Evolutionary conservation across 768 basidiomycete genomes (phyloP), one percentile per base, ranked within the genome.

Genomic region (Calocera cornea): DNA sequence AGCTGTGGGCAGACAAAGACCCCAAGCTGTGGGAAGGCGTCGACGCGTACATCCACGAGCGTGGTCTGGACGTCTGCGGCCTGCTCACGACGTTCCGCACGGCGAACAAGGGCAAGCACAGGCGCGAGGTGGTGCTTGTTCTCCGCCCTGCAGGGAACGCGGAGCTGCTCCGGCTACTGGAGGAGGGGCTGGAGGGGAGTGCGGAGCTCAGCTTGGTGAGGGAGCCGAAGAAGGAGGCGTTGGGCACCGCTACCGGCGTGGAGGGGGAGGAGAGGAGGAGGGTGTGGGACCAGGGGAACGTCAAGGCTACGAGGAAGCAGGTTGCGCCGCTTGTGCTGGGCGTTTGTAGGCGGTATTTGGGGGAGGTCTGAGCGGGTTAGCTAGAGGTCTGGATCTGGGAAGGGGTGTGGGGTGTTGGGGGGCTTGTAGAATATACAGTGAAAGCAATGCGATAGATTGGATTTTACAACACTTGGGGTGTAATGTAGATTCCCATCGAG

Each of bases 11-110:
- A 0, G 73, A 75, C 22, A 75, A 79, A 41, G 81, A 83, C 1
- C 36, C 73, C 8, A 75, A 75, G 31, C 79, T 84, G 65, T 75
- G 79, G 67, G 27, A 69, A 0, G 78, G 77, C 2, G 73, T 80
- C 1, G 77, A 81, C 33, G 73, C 49, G 31, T 97, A 87, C 85
- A 87, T 92, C 83, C 75, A 77, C 10, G 84, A 88, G 68, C 82
- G 85, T 14, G 78, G 78, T 0, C 77, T 97, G 2, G 80, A 83
- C 8, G 78, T 91, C 27, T 83, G 90, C 0, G 95, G 93, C 1
- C 82, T 95, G 36, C 80, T 97, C 47, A 95, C 92, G 3, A 83
- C 86, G 0, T 95, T 85, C 79, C 79, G 78, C 22, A 78, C 78
- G 50, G 73, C 74, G 34, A 79, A 78, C 68, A 80, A 79, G 68